Evolutionary conservation across 1,284 basidiomycete genomes (phyloP).

Genomic region (Erythrobasidium hasegawianum): DNA sequence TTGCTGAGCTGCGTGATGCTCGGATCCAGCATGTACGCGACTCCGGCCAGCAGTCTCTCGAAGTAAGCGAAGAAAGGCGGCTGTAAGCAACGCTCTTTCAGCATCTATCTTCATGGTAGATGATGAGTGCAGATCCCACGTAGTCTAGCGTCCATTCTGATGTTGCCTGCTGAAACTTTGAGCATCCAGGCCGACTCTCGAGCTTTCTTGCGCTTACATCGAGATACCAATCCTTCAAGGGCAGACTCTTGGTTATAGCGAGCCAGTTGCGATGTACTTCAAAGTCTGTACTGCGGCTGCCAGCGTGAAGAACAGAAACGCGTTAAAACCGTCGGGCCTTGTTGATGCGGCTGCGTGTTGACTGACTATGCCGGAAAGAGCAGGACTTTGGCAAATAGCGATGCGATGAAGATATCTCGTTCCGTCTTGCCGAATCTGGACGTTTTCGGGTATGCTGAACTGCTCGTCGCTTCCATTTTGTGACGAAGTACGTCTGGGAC

Average conservation of each 20-base stretch:
- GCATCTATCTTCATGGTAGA: neutral
- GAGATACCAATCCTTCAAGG: slow-evolving; percentile 86
- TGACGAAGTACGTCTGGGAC: too few relatives aligned
- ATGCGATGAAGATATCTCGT: slow-evolving; percentile 66
- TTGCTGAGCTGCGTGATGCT: slow-evolving; percentile 73
- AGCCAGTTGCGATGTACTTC: slow-evolving; percentile 60
- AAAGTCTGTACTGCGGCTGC: slow-evolving; percentile 65
- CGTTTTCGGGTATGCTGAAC: neutral
- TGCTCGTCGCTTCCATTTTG: too few relatives aligned
- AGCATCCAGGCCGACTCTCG: slow-evolving; percentile 8
- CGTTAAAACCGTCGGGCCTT: neutral
- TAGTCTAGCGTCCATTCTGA: slow-evolving; percentile 78
- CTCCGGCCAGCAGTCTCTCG: slow-evolving; percentile 77
- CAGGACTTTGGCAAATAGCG: slow-evolving; percentile 70
- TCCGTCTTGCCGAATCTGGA: slow-evolving; percentile 51
- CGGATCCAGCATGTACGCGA: slow-evolving; percentile 72
- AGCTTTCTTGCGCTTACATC: slow-evolving; percentile 61
- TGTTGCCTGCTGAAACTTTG: slow-evolving; percentile 60
- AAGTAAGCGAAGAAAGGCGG: slow-evolving; percentile 97
- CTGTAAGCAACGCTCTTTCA: slow-evolving; percentile 51
- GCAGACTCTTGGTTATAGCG: slow-evolving; percentile 81
- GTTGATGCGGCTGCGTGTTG: neutral
- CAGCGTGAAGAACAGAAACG: neutral
- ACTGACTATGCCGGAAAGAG: slow-evolving; percentile 78
- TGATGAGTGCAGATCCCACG: slow-evolving; percentile 51